Evolutionary conservation across 805 yeast genomes (phyloP).

Genomic region (Nakazawaea siamensis): DNA sequence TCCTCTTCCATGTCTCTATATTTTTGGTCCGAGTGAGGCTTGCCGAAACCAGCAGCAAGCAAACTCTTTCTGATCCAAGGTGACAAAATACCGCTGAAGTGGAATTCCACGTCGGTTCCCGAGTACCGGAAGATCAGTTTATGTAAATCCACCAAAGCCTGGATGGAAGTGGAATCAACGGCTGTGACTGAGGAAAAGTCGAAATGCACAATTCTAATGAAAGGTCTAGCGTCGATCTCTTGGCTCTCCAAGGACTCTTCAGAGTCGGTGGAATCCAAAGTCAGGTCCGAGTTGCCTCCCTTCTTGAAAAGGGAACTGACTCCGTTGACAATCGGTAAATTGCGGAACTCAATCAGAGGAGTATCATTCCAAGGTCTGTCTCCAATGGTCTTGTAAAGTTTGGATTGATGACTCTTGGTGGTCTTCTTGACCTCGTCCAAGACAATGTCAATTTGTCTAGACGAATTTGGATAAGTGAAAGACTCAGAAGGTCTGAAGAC

Average conservation of each 20-base stretch:
- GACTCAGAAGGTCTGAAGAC: constrained; percentile 80
- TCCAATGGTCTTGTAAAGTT: constrained; percentile 31
- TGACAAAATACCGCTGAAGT: constrained; percentile 75
- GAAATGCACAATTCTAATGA: constrained; percentile 62
- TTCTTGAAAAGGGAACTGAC: constrained; percentile 4
- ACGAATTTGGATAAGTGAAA: constrained; percentile 74
- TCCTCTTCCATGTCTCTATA: constrained; percentile 17
- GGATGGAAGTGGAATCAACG: constrained; percentile 74
- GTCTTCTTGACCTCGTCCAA: constrained; percentile 54
- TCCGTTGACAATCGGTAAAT: constrained; percentile 22
- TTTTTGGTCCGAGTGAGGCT: constrained; percentile 21
- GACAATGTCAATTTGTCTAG: constrained; percentile 62
- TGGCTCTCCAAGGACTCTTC: constrained; percentile 12
- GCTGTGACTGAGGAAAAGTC: constrained; percentile 76
- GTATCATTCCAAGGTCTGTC: constrained; percentile 91
- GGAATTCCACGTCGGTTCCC: constrained; percentile 80
- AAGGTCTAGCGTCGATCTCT: constrained; percentile 48
- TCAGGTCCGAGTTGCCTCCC: constrained; percentile 9
- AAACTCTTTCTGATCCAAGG: constrained; percentile 84
- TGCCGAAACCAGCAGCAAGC: constrained; percentile 70
- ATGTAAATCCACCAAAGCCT: constrained; percentile 67
- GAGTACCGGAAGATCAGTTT: constrained; percentile 67
- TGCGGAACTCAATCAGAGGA: constrained; percentile 38
- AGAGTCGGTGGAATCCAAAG: constrained; percentile 19
- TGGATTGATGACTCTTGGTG: constrained; percentile 55